Base-by-base conservation (phyloP, 441 rosid genomes). In the Codiaeum variegatum region DNA sequence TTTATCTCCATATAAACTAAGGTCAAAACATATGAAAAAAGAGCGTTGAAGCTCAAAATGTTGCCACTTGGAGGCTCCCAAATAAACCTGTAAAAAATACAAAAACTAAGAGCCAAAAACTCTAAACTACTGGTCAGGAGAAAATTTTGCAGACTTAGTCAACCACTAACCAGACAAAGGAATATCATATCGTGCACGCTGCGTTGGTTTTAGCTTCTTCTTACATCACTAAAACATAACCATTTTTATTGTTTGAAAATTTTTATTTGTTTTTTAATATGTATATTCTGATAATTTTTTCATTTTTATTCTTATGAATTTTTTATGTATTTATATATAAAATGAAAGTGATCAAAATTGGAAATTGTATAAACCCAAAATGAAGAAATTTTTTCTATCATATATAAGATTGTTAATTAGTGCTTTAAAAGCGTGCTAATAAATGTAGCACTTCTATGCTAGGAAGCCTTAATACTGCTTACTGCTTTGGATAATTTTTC, bases 51-150 rank as follows among this genome's bases (percentile, higher is more conserved):
- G 54, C 76, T 72, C 40, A 69, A 62, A 56, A 28, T 47, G 38
- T 15, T 73, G 83, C 86, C 90, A 85, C 79, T 54, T 88, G 92
- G 90, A 84, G 85, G 76, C 75, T 73, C 74, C 70, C 29, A 40
- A 71, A 73, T 63, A 62, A 69, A 66, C 56, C 70, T 72, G 66
- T 8, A 52, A 23, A 77, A 61, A 77, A 58, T 23, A 79, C 90
- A 84, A 75, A 34, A 54, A 8, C 66, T 54, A 83, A 23, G 40
- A 49, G 76, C 62, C 54, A 42, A 78, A 77, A 78, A 77, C 49
- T 34, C 60, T 28, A 32, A 78, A 77, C 58, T 47, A 28, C 2
- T 18, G 54, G 7, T 62, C 7, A 36, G 6, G 31, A 56, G 29
- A 12, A 49, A 34, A 2, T 24, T 32, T 2, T 46, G 18, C 10